These are phyloP conservation scores for Zoysia matrella DNA, from an alignment of 202 grass and related monocot genomes.

Conservation along the genomic window DNA sequence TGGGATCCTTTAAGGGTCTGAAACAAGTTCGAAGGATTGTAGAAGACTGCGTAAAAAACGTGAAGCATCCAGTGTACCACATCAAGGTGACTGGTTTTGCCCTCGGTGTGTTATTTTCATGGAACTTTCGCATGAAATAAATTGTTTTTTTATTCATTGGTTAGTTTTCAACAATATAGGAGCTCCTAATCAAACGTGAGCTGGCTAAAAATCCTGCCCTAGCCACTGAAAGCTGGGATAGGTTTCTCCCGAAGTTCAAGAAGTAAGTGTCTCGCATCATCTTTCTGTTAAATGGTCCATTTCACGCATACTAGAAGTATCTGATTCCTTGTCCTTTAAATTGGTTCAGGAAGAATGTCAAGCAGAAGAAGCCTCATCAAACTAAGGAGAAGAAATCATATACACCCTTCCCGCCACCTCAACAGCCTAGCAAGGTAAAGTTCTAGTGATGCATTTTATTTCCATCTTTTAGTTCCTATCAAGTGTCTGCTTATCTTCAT, in stretches of 20 bases:
- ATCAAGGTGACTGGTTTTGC: constrained; percentile 72
- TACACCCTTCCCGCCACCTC: constrained; percentile 92
- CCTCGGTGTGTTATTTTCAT: constrained; percentile 13
- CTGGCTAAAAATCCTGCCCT: no score
- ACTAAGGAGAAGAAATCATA: constrained; percentile 98
- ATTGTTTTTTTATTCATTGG: no score
- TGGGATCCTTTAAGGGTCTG: constrained; percentile 87
- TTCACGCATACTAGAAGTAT: not conserved
- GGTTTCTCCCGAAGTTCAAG: no score
- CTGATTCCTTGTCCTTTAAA: constrained; percentile 9
- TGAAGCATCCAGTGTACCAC: constrained; percentile 94
- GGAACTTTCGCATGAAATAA: not conserved
- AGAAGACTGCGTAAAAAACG: constrained; percentile 91
- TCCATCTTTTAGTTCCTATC: not conserved
- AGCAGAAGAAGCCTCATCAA: constrained; percentile 86
- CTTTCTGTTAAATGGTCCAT: constrained; percentile 9
- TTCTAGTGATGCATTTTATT: not conserved
- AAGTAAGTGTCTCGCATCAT: constrained; percentile 56
- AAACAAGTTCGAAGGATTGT: constrained; percentile 40
- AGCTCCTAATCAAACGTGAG: constrained; percentile 20
- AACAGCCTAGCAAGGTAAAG: not conserved
- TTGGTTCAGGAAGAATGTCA: constrained; percentile 90
- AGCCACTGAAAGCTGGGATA: no score
- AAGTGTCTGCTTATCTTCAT: not conserved
- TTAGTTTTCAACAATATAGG: not conserved